Conservation (phyloP, 2,329 filamentous ascomycete genomes). For the Scytalidium sp. region DNA sequence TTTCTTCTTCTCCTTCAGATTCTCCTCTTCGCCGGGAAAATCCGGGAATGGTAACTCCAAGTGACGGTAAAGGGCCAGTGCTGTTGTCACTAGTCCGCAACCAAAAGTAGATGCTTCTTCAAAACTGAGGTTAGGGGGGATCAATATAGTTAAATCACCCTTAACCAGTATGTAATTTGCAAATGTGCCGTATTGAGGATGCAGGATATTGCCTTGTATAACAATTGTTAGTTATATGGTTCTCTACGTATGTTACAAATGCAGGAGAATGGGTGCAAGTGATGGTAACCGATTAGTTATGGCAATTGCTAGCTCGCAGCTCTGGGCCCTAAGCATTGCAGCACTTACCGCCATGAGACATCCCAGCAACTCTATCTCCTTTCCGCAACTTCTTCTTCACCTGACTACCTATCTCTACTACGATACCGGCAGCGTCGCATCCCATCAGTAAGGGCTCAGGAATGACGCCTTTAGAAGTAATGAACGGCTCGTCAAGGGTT, state of each 20-base stretch:
- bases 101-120: slow-evolving; percentile 37
- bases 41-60: slow-evolving; percentile 22
- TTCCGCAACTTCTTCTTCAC: slow-evolving; percentile 16
- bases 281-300: too few relatives aligned
- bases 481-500: slow-evolving; percentile 15
- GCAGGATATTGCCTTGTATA: slow-evolving; percentile 9
- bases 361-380: slow-evolving; percentile 17
- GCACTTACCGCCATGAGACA: slow-evolving; percentile 16
- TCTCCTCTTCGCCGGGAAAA: slow-evolving; percentile 6
- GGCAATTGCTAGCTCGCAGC: too few relatives aligned
- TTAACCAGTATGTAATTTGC: slow-evolving; percentile 25
- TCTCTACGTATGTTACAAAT: too few relatives aligned
- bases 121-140: slow-evolving; percentile 39
- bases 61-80: slow-evolving; percentile 13
- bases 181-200: slow-evolving; percentile 20
- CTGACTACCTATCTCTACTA: slow-evolving; percentile 13
- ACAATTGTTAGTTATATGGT: neutral
- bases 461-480: neutral
- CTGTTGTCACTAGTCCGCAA: slow-evolving; percentile 12
- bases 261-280: too few relatives aligned
- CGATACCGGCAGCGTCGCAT: slow-evolving; percentile 17
- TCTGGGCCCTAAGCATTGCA: too few relatives aligned
- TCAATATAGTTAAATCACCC: slow-evolving; percentile 36
- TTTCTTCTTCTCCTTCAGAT: slow-evolving; percentile 10
- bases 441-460: slow-evolving; percentile 3